phyloP scores from a whole-genome alignment of 768 basidiomycete species.

The Lyophyllum atratum region DNA sequence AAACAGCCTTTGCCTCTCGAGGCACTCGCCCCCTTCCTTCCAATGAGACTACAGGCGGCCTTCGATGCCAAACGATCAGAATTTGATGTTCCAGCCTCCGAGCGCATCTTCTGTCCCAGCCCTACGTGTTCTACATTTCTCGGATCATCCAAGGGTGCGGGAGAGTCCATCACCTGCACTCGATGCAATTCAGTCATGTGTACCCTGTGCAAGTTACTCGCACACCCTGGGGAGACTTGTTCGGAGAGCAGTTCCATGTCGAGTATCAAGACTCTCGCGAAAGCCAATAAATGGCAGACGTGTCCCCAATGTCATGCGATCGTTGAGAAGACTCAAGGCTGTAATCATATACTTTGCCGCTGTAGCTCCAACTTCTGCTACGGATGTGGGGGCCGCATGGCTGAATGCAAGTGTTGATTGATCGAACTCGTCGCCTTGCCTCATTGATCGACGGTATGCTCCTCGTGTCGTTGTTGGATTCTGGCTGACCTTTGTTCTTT shows the following conservation, averaged over 20 bases:
- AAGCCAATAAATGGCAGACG: conserved; percentile 54
- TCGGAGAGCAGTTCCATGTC: conserved; percentile 39
- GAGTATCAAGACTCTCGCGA: conserved; percentile 46
- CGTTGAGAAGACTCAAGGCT: conserved; percentile 57
- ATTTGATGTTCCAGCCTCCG: conserved; percentile 38
- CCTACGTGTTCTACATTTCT: conserved; percentile 56
- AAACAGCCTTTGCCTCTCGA: conserved; percentile 32
- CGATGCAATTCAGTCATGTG: conserved; percentile 45
- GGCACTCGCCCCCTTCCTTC: conserved; percentile 29
- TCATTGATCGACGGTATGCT: neutral
- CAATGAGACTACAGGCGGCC: conserved; percentile 20
- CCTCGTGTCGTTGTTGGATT: no score
- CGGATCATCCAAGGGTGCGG: conserved; percentile 34
- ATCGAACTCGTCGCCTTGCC: conserved; percentile 31
- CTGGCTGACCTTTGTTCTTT: no score
- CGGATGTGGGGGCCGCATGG: conserved; percentile 46
- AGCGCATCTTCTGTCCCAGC: conserved; percentile 54
- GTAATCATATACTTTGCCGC: conserved; percentile 68
- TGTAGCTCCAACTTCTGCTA: conserved; percentile 66
- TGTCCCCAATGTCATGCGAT: conserved; percentile 60
- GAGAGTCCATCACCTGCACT: conserved; percentile 28
- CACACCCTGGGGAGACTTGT: conserved; percentile 45
- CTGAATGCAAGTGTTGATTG: conserved; percentile 60
- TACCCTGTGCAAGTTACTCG: conserved; percentile 46
- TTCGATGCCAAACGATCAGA: conserved; percentile 48